These are phyloP conservation scores for Eutrema heterophyllum DNA, from an alignment of 345 rosid genomes.

Conservation along the genomic window DNA sequence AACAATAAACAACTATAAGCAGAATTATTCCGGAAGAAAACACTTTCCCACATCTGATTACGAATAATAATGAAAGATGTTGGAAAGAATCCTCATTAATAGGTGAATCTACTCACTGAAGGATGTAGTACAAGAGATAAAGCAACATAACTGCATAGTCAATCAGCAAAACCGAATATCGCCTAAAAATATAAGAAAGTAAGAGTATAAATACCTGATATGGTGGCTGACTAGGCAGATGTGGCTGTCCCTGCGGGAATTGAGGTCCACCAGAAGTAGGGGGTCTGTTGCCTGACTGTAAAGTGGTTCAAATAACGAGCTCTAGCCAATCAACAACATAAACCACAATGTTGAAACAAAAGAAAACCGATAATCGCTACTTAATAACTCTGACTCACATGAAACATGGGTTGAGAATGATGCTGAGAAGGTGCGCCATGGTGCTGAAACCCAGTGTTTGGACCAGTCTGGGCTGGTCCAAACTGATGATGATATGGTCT, in stretches of 20 bases:
- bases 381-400: conserved; percentile 47
- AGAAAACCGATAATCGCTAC: not conserved
- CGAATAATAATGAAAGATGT: not conserved
- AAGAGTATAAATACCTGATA: conserved; percentile 51
- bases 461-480: conserved; percentile 55
- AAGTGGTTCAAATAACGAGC: conserved; percentile 23
- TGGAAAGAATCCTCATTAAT: not conserved
- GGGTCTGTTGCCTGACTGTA: conserved; percentile 51
- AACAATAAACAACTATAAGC: not conserved
- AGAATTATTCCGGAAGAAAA: not conserved
- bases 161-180: not conserved
- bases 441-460: conserved; percentile 63
- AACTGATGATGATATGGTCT: conserved; percentile 71
- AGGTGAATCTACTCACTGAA: not conserved
- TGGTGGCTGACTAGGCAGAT: conserved; percentile 50
- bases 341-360: not conserved
- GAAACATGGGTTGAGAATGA: conserved; percentile 65
- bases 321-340: not conserved
- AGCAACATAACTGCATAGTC: not conserved
- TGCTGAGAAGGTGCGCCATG: conserved; percentile 69
- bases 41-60: not conserved
- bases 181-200: not conserved
- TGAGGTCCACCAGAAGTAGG: conserved; percentile 55
- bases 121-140: not conserved
- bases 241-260: conserved; percentile 66